Conservation (phyloP, 345 rosid species). For the Hevea brasiliensis region DNA sequence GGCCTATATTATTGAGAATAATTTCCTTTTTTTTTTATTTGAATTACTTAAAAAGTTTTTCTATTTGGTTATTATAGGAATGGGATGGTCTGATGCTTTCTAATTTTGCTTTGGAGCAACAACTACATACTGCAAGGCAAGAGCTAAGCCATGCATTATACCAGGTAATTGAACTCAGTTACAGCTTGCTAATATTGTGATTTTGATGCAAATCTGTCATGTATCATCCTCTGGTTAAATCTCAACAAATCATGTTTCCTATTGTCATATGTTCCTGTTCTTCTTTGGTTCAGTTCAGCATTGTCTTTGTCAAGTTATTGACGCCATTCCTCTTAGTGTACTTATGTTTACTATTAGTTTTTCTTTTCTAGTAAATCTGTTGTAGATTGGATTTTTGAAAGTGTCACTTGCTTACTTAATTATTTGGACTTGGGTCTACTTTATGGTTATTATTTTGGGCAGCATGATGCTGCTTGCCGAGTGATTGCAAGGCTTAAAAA, state of each 20-base stretch:
- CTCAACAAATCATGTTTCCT: not conserved
- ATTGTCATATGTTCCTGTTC: no score
- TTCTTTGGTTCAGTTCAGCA: not conserved
- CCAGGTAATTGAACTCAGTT: conserved; percentile 56
- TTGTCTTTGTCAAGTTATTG: not conserved
- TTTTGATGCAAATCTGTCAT: not conserved
- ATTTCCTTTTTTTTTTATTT: not conserved
- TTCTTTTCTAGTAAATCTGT: not conserved
- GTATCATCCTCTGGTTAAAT: not conserved
- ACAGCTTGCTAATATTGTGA: not conserved
- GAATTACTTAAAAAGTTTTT: conserved; percentile 14
- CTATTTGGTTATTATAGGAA: conserved; percentile 51
- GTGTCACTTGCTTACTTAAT: not conserved
- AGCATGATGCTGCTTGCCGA: conserved; percentile 99
- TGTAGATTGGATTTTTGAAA: not conserved
- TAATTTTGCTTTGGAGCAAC: conserved; percentile 94
- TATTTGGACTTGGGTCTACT: conserved; percentile 15
- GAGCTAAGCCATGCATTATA: conserved; percentile 95
- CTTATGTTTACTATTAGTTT: not conserved
- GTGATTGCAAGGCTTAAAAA: conserved; percentile 96
- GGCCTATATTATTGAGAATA: not conserved
- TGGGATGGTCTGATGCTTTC: conserved; percentile 98
- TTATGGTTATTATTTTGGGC: conserved; percentile 18
- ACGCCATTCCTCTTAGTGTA: no score
- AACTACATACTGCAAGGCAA: conserved; percentile 91